Percentiles rank a stretch among this genome's conserved stretches.
Conservation (phyloP, 441 rosid species). For the Kokia cookei region DNA sequence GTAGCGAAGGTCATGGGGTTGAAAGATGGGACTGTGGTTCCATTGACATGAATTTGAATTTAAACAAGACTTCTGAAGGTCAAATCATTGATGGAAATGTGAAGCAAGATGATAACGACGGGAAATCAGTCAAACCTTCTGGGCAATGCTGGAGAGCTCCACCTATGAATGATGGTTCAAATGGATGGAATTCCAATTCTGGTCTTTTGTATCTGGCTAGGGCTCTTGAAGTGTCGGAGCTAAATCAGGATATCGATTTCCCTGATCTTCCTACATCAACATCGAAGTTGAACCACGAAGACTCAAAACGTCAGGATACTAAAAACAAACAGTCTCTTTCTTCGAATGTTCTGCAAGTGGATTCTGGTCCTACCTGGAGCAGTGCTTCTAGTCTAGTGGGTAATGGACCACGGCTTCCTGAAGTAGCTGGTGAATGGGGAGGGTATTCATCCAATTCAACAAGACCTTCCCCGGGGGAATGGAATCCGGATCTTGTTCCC, state of each 20-base stretch:
- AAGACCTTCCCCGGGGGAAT: slow-evolving; percentile 36
- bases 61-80: slow-evolving; percentile 21
- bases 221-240: slow-evolving; percentile 27
- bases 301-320: slow-evolving; percentile 35
- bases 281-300: slow-evolving; percentile 33
- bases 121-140: slow-evolving; percentile 41
- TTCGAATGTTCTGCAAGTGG: slow-evolving; percentile 40
- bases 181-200: slow-evolving; percentile 44
- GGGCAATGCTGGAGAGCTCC: slow-evolving; percentile 60
- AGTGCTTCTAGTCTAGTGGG: slow-evolving; percentile 57
- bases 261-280: slow-evolving; percentile 42
- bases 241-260: slow-evolving; percentile 46
- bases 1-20: slow-evolving; percentile 16
- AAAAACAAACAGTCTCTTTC: slow-evolving; percentile 49
- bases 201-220: slow-evolving; percentile 32
- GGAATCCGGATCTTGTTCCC: slow-evolving; percentile 47
- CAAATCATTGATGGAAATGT: slow-evolving; percentile 25
- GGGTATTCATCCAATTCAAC: slow-evolving; percentile 34
- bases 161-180: slow-evolving; percentile 33
- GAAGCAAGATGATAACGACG: slow-evolving; percentile 37
- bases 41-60: slow-evolving; percentile 19
- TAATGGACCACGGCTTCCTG: slow-evolving; percentile 50
- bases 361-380: slow-evolving; percentile 74
- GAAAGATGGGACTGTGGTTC: slow-evolving; percentile 33
- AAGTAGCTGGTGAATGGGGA: slow-evolving; percentile 50